These are phyloP conservation scores for Raffaelea deltoideospora DNA, from an alignment of 2,329 filamentous ascomycete genomes.

Conservation along the genomic window DNA sequence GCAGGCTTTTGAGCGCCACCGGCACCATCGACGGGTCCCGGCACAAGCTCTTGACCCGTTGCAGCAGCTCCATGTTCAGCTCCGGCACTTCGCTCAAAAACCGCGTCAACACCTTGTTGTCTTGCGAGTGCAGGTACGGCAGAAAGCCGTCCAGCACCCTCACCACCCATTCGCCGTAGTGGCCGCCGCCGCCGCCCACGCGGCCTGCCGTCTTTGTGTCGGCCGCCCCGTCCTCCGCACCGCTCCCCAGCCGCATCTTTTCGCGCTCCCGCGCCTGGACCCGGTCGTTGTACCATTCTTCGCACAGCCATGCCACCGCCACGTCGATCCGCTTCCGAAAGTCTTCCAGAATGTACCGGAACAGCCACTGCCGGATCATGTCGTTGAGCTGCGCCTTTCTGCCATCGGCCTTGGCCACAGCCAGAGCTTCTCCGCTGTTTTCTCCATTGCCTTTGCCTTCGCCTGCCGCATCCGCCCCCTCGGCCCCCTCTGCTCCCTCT, in stretches of 20 bases:
- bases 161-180: conserved; percentile 69
- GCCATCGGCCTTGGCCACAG: conserved; percentile 9
- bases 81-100: conserved; percentile 86
- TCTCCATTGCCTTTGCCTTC: neutral
- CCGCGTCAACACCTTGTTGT: conserved; percentile 68
- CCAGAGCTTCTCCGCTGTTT: neutral
- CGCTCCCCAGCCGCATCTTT: conserved; percentile 8
- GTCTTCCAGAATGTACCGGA: conserved; percentile 78
- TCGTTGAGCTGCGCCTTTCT: conserved; percentile 38
- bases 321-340: conserved; percentile 81
- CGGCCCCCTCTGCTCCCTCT: conserved; percentile 74
- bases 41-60: conserved; percentile 54
- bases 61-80: conserved; percentile 55
- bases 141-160: conserved; percentile 79
- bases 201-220: conserved; percentile 17
- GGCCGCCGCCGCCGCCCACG: conserved; percentile 26
- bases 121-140: conserved; percentile 79
- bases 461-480: conserved; percentile 24
- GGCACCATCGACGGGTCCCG: conserved; percentile 50
- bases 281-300: conserved; percentile 94
- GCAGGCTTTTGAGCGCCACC: conserved; percentile 46
- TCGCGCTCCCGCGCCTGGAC: conserved; percentile 21
- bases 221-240: neutral
- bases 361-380: conserved; percentile 65
- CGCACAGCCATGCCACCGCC: conserved; percentile 85